A percentile compares a stretch with the other conserved stretches of the same genome.
These are phyloP conservation scores for Achlya hypogyna DNA, from an alignment of 352 stramenopile species.

Conservation along the genomic window DNA sequence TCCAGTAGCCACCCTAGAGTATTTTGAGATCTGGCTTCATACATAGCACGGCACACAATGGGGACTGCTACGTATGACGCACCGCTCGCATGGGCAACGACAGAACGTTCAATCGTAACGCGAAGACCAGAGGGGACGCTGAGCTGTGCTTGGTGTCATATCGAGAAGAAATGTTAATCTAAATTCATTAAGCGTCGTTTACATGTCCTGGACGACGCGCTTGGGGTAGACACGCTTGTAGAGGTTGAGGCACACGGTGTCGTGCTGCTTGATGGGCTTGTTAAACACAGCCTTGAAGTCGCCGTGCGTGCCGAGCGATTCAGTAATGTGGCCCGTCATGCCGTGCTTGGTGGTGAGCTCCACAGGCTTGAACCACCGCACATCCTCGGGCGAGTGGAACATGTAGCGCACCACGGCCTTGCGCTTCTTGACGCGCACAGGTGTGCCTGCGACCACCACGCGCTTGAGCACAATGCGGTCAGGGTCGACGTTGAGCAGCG, in stretches of 20 bases:
- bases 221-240: slow-evolving; percentile 99
- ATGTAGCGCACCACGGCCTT: slow-evolving; percentile 98
- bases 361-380: slow-evolving; percentile 98
- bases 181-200: slow-evolving; percentile 22
- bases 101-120: neutral
- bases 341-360: slow-evolving; percentile 97
- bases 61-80: too few relatives aligned
- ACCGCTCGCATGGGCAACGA: neutral
- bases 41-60: too few relatives aligned
- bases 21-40: too few relatives aligned
- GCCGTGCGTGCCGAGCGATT: slow-evolving; percentile 97
- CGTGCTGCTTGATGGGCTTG: slow-evolving; percentile 98
- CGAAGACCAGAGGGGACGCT: too few relatives aligned
- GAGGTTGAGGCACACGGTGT: slow-evolving; percentile 97
- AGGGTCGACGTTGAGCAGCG: slow-evolving; percentile 93
- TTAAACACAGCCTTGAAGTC: slow-evolving; percentile 99
- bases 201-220: slow-evolving; percentile 48
- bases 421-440: slow-evolving; percentile 97
- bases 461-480: slow-evolving; percentile 98
- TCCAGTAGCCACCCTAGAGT: too few relatives aligned
- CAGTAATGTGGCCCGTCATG: slow-evolving; percentile 95
- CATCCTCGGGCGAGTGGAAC: slow-evolving; percentile 98
- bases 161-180: neutral
- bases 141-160: neutral
- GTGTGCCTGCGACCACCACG: slow-evolving; percentile 96